These are phyloP conservation scores for Colletotrichum sp. DNA, from an alignment of 2,329 filamentous ascomycete species.

Conservation along the genomic window DNA sequence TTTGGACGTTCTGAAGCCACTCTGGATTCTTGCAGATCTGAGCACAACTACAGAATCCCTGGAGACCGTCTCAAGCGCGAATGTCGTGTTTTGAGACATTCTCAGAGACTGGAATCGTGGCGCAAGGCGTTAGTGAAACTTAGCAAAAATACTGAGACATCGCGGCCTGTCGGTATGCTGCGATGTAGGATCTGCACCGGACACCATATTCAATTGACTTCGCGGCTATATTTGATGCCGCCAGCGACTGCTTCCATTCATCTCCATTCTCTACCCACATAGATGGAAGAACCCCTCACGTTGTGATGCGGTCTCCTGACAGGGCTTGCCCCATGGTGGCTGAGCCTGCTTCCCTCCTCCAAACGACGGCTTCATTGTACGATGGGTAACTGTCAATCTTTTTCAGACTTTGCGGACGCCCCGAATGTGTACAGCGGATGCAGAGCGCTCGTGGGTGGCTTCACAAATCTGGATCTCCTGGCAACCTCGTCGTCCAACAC, in stretches of 20 bases:
- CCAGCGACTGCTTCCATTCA: not conserved
- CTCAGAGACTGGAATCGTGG: not conserved
- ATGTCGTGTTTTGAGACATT: not conserved
- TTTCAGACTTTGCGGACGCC: not conserved
- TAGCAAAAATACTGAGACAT: not conserved
- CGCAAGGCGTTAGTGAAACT: not conserved
- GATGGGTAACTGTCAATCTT: not conserved
- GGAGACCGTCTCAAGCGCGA: not conserved
- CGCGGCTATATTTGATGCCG: not conserved
- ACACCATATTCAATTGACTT: not conserved
- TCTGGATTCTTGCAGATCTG: too few relatives aligned
- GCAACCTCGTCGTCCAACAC: not conserved
- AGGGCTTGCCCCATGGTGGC: not conserved
- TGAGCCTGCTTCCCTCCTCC: rapidly evolving
- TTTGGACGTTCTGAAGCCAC: too few relatives aligned
- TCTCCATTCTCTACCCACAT: not conserved
- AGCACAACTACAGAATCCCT: too few relatives aligned
- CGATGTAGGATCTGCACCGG: not conserved
- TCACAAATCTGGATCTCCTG: not conserved
- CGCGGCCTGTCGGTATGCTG: not conserved
- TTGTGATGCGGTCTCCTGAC: not conserved
- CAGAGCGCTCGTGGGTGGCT: not conserved
- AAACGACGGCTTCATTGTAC: not conserved
- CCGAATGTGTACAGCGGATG: not conserved
- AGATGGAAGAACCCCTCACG: rapidly evolving